These are phyloP conservation scores for Adenanthera pavonina DNA, from an alignment of 306 rosid genomes.

Conservation along the genomic window DNA sequence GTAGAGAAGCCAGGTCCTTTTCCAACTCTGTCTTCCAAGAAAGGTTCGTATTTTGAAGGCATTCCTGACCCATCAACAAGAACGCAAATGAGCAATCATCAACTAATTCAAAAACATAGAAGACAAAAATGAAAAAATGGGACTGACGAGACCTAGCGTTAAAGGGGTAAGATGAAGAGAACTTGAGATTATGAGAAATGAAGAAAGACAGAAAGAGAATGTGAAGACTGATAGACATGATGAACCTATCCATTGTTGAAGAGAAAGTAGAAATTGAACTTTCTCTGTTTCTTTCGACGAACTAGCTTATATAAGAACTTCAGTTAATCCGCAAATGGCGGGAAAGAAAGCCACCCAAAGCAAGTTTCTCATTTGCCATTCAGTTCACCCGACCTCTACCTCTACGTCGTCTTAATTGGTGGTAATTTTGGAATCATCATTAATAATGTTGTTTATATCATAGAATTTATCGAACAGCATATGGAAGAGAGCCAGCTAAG, in stretches of 20 bases:
- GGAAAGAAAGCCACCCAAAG: not conserved
- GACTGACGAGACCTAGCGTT: slow-evolving; percentile 34
- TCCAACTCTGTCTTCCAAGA: not conserved
- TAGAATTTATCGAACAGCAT: slow-evolving; percentile 31
- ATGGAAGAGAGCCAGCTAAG: slow-evolving; percentile 14
- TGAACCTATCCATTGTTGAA: not conserved
- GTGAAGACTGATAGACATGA: slow-evolving; percentile 6
- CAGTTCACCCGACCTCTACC: slow-evolving; percentile 30
- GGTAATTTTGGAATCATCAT: not conserved
- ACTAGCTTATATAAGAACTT: not conserved
- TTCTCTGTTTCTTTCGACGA: not conserved
- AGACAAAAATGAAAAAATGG: not conserved
- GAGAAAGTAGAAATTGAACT: slow-evolving; percentile 9
- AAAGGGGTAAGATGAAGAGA: slow-evolving; percentile 20
- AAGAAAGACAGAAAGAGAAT: slow-evolving; percentile 34
- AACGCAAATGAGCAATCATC: not conserved
- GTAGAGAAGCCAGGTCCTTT: not conserved
- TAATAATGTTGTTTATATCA: not conserved
- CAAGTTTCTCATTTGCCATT: slow-evolving; percentile 9
- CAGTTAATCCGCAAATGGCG: not conserved
- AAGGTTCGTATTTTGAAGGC: slow-evolving; percentile 24
- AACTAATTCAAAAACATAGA: not conserved
- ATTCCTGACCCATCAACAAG: slow-evolving; percentile 23
- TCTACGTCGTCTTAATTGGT: slow-evolving; percentile 25
- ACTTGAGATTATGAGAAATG: slow-evolving; percentile 14